Percentiles rank a stretch among this genome's conserved stretches.
Conservation (phyloP, 495 filamentous ascomycete species). For the Aspergillus heteromorphus region DNA sequence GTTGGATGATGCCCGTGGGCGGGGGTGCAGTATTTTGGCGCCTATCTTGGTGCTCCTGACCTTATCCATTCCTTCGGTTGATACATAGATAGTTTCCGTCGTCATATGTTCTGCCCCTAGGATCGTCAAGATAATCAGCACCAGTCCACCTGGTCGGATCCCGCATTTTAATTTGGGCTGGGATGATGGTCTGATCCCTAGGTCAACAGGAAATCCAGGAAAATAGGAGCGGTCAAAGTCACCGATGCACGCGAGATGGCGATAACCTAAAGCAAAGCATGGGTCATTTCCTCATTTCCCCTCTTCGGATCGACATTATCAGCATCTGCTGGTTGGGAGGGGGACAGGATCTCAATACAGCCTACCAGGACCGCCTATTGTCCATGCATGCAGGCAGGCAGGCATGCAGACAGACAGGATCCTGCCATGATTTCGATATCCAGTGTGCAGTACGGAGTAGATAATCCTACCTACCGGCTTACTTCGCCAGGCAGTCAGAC, state of each 20-base stretch:
- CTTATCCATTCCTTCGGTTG: no score
- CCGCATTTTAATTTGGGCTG: conserved; percentile 10
- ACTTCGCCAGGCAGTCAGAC: not conserved
- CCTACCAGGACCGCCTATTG: not conserved
- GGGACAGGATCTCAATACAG: not conserved
- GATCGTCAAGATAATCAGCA: conserved; percentile 18
- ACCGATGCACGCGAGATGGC: conserved; percentile 12
- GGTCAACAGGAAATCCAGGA: not conserved
- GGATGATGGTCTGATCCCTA: conserved; percentile 4
- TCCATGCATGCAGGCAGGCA: conserved; percentile 2
- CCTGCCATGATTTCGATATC: conserved; percentile 1
- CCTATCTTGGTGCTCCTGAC: no score
- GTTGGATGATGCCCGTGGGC: conserved; percentile 8
- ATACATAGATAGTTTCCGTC: not conserved
- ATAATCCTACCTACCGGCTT: no score
- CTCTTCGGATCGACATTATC: conserved; percentile 4
- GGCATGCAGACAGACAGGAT: not conserved
- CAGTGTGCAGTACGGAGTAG: no score
- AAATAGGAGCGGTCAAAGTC: conserved; percentile 7
- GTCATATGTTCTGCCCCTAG: conserved; percentile 2
- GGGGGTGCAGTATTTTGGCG: conserved; percentile 3
- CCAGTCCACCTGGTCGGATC: conserved; percentile 5
- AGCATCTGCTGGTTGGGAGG: not conserved
- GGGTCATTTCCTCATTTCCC: not conserved
- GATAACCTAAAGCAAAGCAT: conserved; percentile 13